Evolutionary conservation across 306 rosid genomes (phyloP), one percentile per base, ranked within the genome.

Genomic region (Cicer judaicum): DNA sequence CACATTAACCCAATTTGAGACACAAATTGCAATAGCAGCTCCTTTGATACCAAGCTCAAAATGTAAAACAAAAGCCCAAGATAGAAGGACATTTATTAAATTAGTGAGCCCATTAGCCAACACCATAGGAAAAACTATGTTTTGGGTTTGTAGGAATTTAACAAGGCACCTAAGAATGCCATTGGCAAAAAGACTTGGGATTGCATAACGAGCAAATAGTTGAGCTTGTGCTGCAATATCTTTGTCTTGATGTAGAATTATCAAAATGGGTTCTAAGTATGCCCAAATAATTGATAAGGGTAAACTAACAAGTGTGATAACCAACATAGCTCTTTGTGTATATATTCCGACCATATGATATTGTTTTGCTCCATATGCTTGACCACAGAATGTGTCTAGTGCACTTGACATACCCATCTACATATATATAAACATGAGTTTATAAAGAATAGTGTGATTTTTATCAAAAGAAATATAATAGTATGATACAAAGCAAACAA

Each of bases 391-490:
- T 13, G 98, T 88, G 73, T 88, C 98, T 60, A 92, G 48, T 16
- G 92, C 89, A 21, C 92, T 82, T 38, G 94, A 85, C 91, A 92
- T 16, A 36, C 98, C 98, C 84, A 86, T 34, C 98, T 90, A 61
- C 5, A 67, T 47, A 40, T 50, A 21, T 21, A 21, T 21, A 21
- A 21, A 2, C 29, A 21, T 21, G 2, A 21, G 44, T 7, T 43
- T 8, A 46, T 1, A 76, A 14, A 57, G 8, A 61, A 18, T 46
- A 6, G 8, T 49, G n/a, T 43, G 3, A 21, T 21, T 21, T n/a
- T n/a, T n/a, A n/a, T n/a, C n/a, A n/a, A n/a, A n/a, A n/a, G n/a
- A 21, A 21, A 21, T 21, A 11, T 1, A 7, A 60, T 68, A 75
- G 9, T 39, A 16, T 49, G 16, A 54, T 55, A 7, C 2, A 74